Evolutionary conservation across 345 rosid genomes (phyloP).

Genomic region (Salix exigua): DNA sequence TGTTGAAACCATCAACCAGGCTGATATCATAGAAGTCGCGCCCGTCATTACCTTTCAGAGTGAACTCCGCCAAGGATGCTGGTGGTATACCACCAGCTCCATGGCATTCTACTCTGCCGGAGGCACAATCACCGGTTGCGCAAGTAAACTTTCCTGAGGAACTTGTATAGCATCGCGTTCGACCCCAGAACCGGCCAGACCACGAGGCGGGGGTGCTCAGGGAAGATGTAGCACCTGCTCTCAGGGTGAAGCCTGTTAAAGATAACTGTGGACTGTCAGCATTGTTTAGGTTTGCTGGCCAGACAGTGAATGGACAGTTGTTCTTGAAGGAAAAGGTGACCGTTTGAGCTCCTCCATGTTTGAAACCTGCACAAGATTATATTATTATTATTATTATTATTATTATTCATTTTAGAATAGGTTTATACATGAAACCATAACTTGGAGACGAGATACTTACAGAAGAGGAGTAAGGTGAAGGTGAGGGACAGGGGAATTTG

Average conservation of each 20-base stretch:
- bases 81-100: constrained; percentile 48
- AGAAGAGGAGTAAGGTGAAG: too few species aligned
- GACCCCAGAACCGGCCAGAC: constrained; percentile 55
- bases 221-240: constrained; percentile 18
- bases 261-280: constrained; percentile 6
- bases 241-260: constrained; percentile 35
- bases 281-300: not conserved
- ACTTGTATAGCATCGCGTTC: constrained; percentile 37
- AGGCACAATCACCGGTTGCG: constrained; percentile 41
- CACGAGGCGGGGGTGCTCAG: constrained; percentile 33
- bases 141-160: constrained; percentile 34
- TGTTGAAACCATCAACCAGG: constrained; percentile 46
- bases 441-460: too few species aligned
- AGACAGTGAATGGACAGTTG: not conserved
- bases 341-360: not conserved
- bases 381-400: too few species aligned
- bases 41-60: constrained; percentile 17
- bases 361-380: too few species aligned
- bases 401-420: too few species aligned
- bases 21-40: constrained; percentile 50
- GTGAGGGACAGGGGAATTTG: too few species aligned
- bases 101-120: constrained; percentile 24
- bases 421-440: too few species aligned
- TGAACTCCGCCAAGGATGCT: constrained; percentile 47
- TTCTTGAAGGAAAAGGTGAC: not conserved